Evolutionary conservation across 768 basidiomycete genomes (phyloP), one percentile per base, ranked within the genome.

Genomic region (Leccinellum luteum): DNA sequence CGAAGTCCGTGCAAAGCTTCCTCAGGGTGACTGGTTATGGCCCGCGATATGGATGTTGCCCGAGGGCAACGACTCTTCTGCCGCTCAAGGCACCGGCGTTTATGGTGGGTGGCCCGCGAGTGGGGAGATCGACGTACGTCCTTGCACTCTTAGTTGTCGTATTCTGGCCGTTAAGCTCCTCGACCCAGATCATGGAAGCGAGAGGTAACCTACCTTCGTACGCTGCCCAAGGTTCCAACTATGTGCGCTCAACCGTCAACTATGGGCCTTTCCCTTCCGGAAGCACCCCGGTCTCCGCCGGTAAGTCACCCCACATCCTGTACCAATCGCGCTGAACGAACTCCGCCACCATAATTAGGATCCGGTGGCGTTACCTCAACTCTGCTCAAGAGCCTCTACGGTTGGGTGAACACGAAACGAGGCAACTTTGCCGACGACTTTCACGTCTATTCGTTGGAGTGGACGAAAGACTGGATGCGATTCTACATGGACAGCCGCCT

Each of bases 1-100:
- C 53, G 83, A 85, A 64, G 78, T 85, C 8, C 73, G 76, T 0
- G 89, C 89, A 0, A 85, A 83, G 66, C 64, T 89, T 41, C 86
- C 87, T 0, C 70, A 73, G 21, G 85, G 85, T 59, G 76, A 77
- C 34, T 76, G 76, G 75, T 45, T 69, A 2, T 71, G 70, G 70
- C 70, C 70, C 2, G 70, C 70, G 5, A 73, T 71, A 43, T 71
- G 70, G 70, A 65, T 71, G 71, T 21, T 75, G 7, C 69, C 73
- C 21, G 59, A 63, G 45, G 56, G 67, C 0, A 70, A 70, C 51
- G 56, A 52, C 38, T 55, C 69, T 6, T 61, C 66, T 32, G 1
- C 62, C 4, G 9, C 55, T 35, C 61, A 63, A 21, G 63, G 61
- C 13, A 52, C 63, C 1, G 69, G 70, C 9, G 52, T 73, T 0